These are phyloP conservation scores for Isabelozyma pseudorhagii DNA, from an alignment of 805 yeast genomes.

Conservation along the genomic window DNA sequence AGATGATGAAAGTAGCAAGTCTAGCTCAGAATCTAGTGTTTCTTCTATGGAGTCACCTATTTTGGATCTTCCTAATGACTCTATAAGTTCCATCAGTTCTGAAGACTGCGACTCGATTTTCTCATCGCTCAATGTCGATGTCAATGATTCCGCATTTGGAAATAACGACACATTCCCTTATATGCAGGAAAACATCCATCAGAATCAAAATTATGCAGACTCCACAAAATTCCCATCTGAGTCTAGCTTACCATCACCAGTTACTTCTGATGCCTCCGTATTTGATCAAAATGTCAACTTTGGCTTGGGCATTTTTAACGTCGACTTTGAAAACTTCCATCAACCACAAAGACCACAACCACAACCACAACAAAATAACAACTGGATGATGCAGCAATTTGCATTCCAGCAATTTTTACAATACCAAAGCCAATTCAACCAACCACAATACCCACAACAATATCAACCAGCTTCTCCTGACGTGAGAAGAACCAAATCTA, in stretches of 20 bases:
- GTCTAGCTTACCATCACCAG: neutral
- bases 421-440: constrained; percentile 4
- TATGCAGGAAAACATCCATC: constrained; percentile 5
- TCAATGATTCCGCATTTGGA: neutral
- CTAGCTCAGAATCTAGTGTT: constrained; percentile 3
- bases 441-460: neutral
- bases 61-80: constrained; percentile 9
- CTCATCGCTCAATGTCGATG: constrained; percentile 6
- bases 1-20: neutral
- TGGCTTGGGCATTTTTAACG: constrained; percentile 29
- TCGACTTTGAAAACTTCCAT: constrained; percentile 10
- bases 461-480: constrained; percentile 1
- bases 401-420: constrained; percentile 3
- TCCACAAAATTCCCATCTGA: neutral
- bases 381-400: constrained; percentile 1
- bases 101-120: constrained; percentile 16
- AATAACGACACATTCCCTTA: constrained; percentile 3
- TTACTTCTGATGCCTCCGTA: constrained; percentile 3
- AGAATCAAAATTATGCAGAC: neutral
- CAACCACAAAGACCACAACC: constrained; percentile 4
- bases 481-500: constrained; percentile 27
- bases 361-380: constrained; percentile 3
- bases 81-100: constrained; percentile 12
- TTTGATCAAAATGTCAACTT: constrained; percentile 9
- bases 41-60: constrained; percentile 4